Percentiles rank a stretch among this genome's conserved stretches.
phyloP scores from a whole-genome alignment of 108 stramenopile genomes.

The Fistulifera pelliculosa region DNA sequence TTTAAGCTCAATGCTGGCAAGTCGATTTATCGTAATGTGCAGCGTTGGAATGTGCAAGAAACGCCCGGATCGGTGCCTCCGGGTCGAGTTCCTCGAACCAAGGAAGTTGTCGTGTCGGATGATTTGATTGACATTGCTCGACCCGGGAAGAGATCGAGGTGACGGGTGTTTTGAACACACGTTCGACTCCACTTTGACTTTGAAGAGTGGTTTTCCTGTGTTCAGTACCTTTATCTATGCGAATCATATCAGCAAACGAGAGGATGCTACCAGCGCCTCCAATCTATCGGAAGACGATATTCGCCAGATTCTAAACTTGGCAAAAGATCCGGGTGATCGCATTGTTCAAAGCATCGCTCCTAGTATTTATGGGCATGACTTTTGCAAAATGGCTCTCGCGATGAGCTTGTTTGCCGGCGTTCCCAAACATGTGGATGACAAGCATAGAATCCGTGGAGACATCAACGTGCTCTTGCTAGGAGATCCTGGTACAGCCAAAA shows the following conservation, averaged over 20 bases:
- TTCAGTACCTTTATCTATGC: slow-evolving; percentile 91
- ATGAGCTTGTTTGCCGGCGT: slow-evolving; percentile 96
- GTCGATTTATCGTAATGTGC: slow-evolving; percentile 93
- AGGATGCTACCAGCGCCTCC: slow-evolving; percentile 78
- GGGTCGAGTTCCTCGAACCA: slow-evolving; percentile 98
- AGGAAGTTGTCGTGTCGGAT: slow-evolving; percentile 91
- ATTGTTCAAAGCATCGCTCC: slow-evolving; percentile 94
- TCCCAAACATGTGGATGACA: slow-evolving; percentile 93
- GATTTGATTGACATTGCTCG: slow-evolving; percentile 96
- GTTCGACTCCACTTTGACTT: slow-evolving; percentile 75
- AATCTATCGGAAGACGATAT: slow-evolving; percentile 89
- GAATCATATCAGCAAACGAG: slow-evolving; percentile 90
- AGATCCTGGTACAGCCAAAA: slow-evolving; percentile 98
- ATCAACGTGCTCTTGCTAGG: slow-evolving; percentile 92
- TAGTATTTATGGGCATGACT: slow-evolving; percentile 94
- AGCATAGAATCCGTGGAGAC: slow-evolving; percentile 98
- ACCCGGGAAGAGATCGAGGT: slow-evolving; percentile 99
- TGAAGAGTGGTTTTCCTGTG: slow-evolving; percentile 94
- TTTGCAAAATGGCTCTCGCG: slow-evolving; percentile 95
- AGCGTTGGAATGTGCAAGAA: slow-evolving; percentile 96
- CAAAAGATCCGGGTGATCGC: slow-evolving; percentile 82
- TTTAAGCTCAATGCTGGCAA: slow-evolving; percentile 80
- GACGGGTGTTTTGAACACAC: slow-evolving; percentile 91
- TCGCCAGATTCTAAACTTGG: slow-evolving; percentile 74
- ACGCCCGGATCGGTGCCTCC: slow-evolving; percentile 96